Percentiles rank a stretch among this genome's conserved stretches.
Evolutionary conservation across 148 eudicot genomes (phyloP).

Genomic region (Amaranthus cruentus): DNA sequence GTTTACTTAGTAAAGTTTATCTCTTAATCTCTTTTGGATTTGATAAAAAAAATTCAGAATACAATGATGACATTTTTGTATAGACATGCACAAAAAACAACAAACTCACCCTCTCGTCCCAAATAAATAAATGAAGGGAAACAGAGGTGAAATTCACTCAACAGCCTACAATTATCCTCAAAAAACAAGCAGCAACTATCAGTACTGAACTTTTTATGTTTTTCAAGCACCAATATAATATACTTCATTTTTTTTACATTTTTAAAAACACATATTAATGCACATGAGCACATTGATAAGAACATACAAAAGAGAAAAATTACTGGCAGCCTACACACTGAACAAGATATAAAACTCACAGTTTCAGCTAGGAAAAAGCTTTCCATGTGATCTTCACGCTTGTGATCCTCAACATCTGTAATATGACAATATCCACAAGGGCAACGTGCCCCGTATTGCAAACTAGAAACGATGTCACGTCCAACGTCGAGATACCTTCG

Average conservation of each 20-base stretch:
- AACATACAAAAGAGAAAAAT: neutral
- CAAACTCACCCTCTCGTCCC: no score
- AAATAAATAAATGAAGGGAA: no score
- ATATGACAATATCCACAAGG: slow-evolving; percentile 97
- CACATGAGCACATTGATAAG: neutral
- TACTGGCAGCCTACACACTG: neutral
- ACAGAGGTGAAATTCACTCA: no score
- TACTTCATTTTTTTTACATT: neutral
- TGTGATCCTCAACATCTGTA: slow-evolving; percentile 91
- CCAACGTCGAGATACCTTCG: slow-evolving; percentile 91
- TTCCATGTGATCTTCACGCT: slow-evolving; percentile 98
- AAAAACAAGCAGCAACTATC: neutral
- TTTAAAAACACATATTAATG: neutral
- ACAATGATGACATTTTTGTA: no score
- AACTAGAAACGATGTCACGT: slow-evolving; percentile 84
- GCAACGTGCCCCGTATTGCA: slow-evolving; percentile 94
- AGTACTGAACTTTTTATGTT: neutral
- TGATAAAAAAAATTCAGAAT: no score
- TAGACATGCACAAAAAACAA: no score
- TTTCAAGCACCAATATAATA: neutral
- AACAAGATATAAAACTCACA: slow-evolving; percentile 42
- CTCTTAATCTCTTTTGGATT: no score
- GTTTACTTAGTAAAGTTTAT: no score
- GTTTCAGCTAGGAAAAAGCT: slow-evolving; percentile 98
- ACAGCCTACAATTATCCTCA: no score